phyloP scores from a whole-genome alignment of 2,329 filamentous ascomycete species.

The Pyrenophora graminea region DNA sequence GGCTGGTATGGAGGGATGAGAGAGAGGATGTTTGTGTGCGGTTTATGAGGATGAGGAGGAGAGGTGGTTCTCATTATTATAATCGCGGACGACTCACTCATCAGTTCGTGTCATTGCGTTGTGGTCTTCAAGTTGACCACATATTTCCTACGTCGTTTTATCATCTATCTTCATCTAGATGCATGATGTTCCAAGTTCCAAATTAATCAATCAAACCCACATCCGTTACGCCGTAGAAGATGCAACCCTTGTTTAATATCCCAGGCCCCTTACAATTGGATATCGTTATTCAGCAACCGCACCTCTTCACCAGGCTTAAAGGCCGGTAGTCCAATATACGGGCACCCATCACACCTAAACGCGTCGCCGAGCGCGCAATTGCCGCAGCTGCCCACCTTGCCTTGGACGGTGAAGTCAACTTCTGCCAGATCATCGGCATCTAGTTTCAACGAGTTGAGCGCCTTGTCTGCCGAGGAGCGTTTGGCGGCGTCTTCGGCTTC shows the following conservation, averaged over 20 bases:
- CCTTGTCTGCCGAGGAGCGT: conserved; percentile 66
- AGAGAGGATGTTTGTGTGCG: too few relatives aligned
- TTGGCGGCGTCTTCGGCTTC: conserved; percentile 80
- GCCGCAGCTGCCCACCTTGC: conserved; percentile 92
- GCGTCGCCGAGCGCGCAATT: conserved; percentile 94
- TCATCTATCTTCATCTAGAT: too few relatives aligned
- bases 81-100: too few relatives aligned
- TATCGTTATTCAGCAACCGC: conserved; percentile 79
- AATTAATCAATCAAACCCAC: neutral
- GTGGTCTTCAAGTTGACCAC: neutral
- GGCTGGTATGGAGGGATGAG: too few relatives aligned
- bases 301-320: conserved; percentile 98
- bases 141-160: neutral
- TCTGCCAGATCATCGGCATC: conserved; percentile 79
- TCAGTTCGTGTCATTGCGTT: too few relatives aligned
- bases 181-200: neutral
- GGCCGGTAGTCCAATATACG: conserved; percentile 88
- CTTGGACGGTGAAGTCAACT: conserved; percentile 95
- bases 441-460: conserved; percentile 70
- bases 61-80: too few relatives aligned
- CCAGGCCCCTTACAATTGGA: conserved; percentile 66
- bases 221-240: neutral
- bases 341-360: conserved; percentile 66
- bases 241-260: neutral
- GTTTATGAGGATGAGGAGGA: too few relatives aligned